A percentile compares a stretch with the other conserved stretches of the same genome.
phyloP scores from a whole-genome alignment of 306 rosid species.

The Cucumis melo region DNA sequence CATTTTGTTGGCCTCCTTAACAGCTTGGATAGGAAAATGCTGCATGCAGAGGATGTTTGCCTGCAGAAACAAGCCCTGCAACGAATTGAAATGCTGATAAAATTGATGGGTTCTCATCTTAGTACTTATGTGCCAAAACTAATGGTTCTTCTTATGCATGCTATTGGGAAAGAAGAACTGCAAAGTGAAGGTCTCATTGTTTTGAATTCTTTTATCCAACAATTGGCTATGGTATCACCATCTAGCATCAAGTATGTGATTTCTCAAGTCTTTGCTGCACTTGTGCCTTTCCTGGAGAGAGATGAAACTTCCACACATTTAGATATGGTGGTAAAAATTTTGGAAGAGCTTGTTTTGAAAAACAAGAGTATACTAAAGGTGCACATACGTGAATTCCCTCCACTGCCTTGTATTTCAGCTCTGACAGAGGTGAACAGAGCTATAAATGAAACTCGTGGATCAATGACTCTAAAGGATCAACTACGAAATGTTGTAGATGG shows the following conservation, averaged over 20 bases:
- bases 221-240: conserved; percentile 57
- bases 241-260: conserved; percentile 81
- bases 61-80: conserved; percentile 73
- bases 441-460: conserved; percentile 74
- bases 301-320: conserved; percentile 58
- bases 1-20: conserved; percentile 90
- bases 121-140: conserved; percentile 79
- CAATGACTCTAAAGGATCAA: conserved; percentile 71
- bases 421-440: conserved; percentile 65
- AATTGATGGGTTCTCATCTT: conserved; percentile 87
- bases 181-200: conserved; percentile 76
- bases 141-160: conserved; percentile 94
- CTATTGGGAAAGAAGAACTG: conserved; percentile 53
- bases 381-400: conserved; percentile 70
- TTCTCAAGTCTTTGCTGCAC: conserved; percentile 91
- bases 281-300: conserved; percentile 84
- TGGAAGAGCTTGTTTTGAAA: conserved; percentile 71
- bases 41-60: conserved; percentile 60
- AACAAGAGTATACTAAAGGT: conserved; percentile 50
- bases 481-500: conserved; percentile 65
- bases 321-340: conserved; percentile 57
- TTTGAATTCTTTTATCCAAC: conserved; percentile 65
- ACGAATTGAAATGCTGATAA: conserved; percentile 78
- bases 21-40: conserved; percentile 83
- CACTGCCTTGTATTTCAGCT: conserved; percentile 64